Evolutionary conservation across 1,139 yeast genomes (phyloP).

Genomic region (Diutina pseudorugosa): DNA sequence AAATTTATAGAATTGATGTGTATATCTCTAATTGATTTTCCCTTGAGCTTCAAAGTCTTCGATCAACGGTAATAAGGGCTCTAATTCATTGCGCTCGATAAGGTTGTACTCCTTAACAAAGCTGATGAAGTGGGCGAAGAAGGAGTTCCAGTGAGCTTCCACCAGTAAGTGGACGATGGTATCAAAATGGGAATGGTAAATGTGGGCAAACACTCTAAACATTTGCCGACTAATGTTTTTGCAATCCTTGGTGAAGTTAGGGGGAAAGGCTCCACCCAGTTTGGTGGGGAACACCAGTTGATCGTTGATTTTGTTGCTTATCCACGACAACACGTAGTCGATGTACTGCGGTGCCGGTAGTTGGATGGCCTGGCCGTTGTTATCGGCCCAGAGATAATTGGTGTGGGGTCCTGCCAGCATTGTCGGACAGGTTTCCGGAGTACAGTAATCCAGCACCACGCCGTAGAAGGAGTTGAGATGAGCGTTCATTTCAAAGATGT

Average conservation of each 20-base stretch:
- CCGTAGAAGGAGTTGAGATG: conserved; percentile 83
- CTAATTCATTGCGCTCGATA: conserved; percentile 67
- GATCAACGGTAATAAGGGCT: conserved; percentile 66
- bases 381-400: conserved; percentile 85
- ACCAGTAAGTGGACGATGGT: conserved; percentile 77
- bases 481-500: conserved; percentile 80
- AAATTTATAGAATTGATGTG: neutral
- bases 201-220: conserved; percentile 94
- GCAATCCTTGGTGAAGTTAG: conserved; percentile 68
- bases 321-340: conserved; percentile 87
- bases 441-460: conserved; percentile 75
- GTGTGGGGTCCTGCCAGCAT: conserved; percentile 95
- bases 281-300: conserved; percentile 87
- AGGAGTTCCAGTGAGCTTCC: conserved; percentile 98
- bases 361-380: conserved; percentile 63
- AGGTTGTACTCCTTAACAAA: conserved; percentile 76
- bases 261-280: conserved; percentile 88
- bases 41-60: conserved; percentile 79
- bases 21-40: conserved; percentile 39
- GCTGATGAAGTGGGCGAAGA: conserved; percentile 90
- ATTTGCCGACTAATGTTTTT: conserved; percentile 82
- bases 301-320: conserved; percentile 75
- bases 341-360: conserved; percentile 90
- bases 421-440: conserved; percentile 80
- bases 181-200: conserved; percentile 90